phyloP scores from a whole-genome alignment of 2,329 filamentous ascomycete species.

The Tympanopsis confertula region DNA sequence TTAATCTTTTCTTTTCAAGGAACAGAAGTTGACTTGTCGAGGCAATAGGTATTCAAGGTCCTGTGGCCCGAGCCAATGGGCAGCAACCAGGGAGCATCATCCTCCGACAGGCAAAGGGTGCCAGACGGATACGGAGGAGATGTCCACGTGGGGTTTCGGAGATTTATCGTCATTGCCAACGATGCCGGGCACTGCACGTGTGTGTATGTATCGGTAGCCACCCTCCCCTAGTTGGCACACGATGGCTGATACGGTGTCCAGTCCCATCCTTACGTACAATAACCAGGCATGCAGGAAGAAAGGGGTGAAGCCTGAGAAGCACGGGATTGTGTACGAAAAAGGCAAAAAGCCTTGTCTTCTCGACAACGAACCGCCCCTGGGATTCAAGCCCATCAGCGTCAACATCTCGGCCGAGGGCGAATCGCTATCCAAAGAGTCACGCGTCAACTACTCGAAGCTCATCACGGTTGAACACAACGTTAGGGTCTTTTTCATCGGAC shows the following conservation, averaged over 20 bases:
- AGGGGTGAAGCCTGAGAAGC: conserved; percentile 38
- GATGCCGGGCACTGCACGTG: conserved; percentile 40
- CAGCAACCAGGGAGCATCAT: conserved; percentile 9
- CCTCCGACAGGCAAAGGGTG: conserved; percentile 16
- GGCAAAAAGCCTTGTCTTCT: conserved; percentile 18
- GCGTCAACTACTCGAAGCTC: conserved; percentile 45
- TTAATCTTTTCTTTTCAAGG: too few species aligned
- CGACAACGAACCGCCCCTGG: conserved; percentile 30
- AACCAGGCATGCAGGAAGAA: conserved; percentile 36
- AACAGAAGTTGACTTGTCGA: too few species aligned
- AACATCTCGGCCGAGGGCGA: conserved; percentile 29
- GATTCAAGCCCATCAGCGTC: conserved; percentile 32
- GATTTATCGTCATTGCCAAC: conserved; percentile 40
- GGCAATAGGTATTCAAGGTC: conserved; percentile 39
- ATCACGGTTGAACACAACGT: conserved; percentile 45
- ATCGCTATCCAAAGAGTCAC: conserved; percentile 33
- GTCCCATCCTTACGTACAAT: conserved; percentile 44
- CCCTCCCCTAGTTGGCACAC: background rate
- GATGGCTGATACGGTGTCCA: conserved; percentile 11
- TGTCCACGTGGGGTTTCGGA: conserved; percentile 36
- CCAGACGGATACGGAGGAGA: conserved; percentile 20
- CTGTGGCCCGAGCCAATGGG: conserved; percentile 41
- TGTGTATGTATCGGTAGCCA: conserved; percentile 30
- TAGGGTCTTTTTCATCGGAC: conserved; percentile 44
- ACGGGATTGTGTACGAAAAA: conserved; percentile 36